Evolutionary conservation across 768 basidiomycete genomes (phyloP), one percentile per base, ranked within the genome.

Genomic region (Mycena sanguinolenta): DNA sequence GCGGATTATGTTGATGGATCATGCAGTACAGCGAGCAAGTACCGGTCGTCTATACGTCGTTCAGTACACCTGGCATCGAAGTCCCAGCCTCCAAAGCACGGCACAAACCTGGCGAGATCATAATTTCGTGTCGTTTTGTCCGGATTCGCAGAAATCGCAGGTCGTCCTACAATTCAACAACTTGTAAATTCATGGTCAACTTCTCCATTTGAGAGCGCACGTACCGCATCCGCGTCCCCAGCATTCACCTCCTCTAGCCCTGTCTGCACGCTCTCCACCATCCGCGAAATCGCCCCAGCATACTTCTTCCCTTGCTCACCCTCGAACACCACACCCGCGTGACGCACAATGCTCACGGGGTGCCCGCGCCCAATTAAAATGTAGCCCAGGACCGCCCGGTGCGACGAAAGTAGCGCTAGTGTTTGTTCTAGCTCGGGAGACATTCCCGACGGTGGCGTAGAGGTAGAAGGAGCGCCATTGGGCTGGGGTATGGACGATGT

Each of bases 131-230:
- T 60, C 93, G 87, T 77, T 90, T 94, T 67, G 96, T 97, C 58
- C 96, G 89, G 82, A 97, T 95, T 67, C 96, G 84, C 89, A 98
- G 90, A 76, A 97, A 95, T 69, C 90, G 88, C 53, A 97, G 86
- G 28, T 95, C 92, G 77, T 97, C 96, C 95, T 97, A 73, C 4
- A 63, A n/a, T n/a, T 13, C 30, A 32, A 39, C 23, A 58, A 49
- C 36, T n/a, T n/a, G n/a, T n/a, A n/a, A n/a, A 32, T 57, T 69
- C 32, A 59, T 46, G 39, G 53, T 17, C 23, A 25, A 52, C 30
- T 21, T 5, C 13, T 36, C 46, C 55, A 39, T 21, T 16, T 58
- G 42, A 60, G 34, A 62, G 57, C 55, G n/a, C 16, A 49, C 90
- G 59, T 73, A 92, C 91, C 69, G 80, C 82, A 57, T 91, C 91